Conservation (phyloP, 2,329 filamentous ascomycete species). For the Pseudocercospora fuligena region DNA sequence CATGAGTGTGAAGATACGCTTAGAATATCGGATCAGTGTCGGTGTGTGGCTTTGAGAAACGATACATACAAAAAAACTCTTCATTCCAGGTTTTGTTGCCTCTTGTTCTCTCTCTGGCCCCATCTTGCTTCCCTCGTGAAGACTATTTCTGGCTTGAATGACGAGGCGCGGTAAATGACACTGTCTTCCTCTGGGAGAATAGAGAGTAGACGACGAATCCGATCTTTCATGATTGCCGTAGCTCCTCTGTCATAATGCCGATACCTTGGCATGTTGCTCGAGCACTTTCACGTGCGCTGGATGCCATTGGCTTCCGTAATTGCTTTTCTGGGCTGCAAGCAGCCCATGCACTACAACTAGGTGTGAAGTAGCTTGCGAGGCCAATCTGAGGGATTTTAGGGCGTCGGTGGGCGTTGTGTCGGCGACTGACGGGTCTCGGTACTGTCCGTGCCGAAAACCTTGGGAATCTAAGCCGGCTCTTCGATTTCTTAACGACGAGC, state of each 20-base stretch:
- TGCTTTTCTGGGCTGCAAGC: background rate
- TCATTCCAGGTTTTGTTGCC: background rate
- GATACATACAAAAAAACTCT: constrained; percentile 2
- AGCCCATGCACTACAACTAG: background rate
- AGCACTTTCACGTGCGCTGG: background rate
- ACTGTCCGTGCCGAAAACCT: background rate
- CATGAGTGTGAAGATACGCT: constrained; percentile 26
- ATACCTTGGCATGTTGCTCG: background rate
- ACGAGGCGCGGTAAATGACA: background rate
- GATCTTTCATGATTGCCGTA: background rate
- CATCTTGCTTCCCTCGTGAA: background rate
- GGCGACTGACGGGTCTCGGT: background rate
- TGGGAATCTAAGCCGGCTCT: too few species aligned
- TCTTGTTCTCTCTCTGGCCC: background rate
- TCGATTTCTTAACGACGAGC: too few species aligned
- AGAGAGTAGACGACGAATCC: background rate
- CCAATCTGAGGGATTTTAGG: background rate
- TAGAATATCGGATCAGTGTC: background rate
- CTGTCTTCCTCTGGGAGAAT: background rate
- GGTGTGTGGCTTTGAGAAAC: background rate
- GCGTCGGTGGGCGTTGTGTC: background rate
- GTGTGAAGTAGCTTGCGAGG: background rate
- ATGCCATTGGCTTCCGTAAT: background rate
- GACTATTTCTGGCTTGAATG: background rate
- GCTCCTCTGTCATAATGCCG: background rate